Base-by-base conservation (phyloP, 1,139 yeast species). In the Saccharomyces uvarum region DNA sequence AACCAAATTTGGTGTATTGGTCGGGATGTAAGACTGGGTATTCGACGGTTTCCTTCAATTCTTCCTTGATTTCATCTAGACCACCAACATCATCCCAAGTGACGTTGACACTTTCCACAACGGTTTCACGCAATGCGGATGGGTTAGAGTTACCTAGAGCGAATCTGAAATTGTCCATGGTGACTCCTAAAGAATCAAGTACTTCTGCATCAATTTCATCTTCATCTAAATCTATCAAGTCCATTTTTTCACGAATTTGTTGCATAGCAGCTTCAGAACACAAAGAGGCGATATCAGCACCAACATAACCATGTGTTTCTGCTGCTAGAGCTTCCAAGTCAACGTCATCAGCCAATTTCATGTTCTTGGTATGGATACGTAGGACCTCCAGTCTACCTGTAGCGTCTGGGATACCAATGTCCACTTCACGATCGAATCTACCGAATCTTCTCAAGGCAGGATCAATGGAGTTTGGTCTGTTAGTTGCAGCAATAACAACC, bases 221-320 rank as follows among this genome's bases (percentile, higher is more conserved):
- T 74, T 93, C 98, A 62, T 95, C 99, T 65, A 95, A 80, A 71
- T 95, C 99, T 65, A 95, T 95, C 63, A 93, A 80, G 70, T 95
- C 99, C 98, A 93, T 91, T 83, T 93, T 93, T 77, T 93, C 99
- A 77, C 99, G 89, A 70, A 93, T 93, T 77, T 95, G 99, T 75
- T 86, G 93, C 93, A 86, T 86, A 57, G 99, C 99, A 59, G 99
- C 99, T 77, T 95, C 99, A 26, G 98, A 90, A 80, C 99, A 93
- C 67, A 95, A 79, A 4, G 98, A 91, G 2, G 91, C 93, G 64
- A 86, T 75, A 78, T 86, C 93, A 53, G 98, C 96, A 77, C 99
- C 99, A 57, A 93, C 99, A 69, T 90, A 93, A 77, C 99, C 99
- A 71, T 93, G 99, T 33, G 99, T 93, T 74, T 85, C 91, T 33